A percentile compares a stretch with the other conserved stretches of the same genome.
phyloP scores from a whole-genome alignment of 495 filamentous ascomycete species.

The Apodospora peruviana region DNA sequence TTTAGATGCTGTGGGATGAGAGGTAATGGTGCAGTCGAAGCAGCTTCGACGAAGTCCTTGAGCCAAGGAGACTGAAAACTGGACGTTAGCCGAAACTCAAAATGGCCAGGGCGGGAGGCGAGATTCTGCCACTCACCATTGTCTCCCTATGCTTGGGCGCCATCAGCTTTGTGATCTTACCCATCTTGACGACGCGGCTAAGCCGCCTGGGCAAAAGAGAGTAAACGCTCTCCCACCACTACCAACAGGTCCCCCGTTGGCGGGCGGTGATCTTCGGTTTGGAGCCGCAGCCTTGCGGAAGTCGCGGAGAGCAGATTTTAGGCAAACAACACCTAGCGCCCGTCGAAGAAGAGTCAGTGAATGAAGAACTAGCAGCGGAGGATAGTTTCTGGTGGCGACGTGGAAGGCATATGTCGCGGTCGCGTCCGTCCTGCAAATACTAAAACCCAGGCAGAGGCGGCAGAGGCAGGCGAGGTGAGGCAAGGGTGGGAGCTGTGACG shows the following conservation, averaged over 20 bases:
- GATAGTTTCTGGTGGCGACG: background rate
- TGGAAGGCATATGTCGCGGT: background rate
- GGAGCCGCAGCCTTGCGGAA: conserved; percentile 21
- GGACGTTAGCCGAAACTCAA: conserved; percentile 2
- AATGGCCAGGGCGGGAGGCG: background rate
- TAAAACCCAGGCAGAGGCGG: background rate
- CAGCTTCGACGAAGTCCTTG: conserved; percentile 65
- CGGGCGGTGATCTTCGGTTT: conserved; percentile 32
- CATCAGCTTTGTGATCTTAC: conserved; percentile 94
- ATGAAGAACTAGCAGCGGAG: background rate
- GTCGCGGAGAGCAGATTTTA: conserved; percentile 1
- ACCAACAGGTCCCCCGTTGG: conserved; percentile 29
- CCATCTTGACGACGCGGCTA: conserved; percentile 64
- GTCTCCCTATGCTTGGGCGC: conserved; percentile 90
- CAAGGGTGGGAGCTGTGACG: conserved; percentile 6
- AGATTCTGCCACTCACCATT: conserved; percentile 56
- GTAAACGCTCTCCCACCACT: conserved; percentile 44
- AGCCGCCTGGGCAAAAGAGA: conserved; percentile 41
- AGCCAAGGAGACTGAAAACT: conserved; percentile 72
- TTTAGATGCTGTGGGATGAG: conserved; percentile 70
- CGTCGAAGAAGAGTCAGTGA: background rate
- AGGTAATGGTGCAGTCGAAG: conserved; percentile 62
- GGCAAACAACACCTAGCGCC: conserved; percentile 1
- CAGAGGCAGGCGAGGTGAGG: conserved; percentile 5
- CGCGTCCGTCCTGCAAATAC: background rate